phyloP scores from a whole-genome alignment of 108 stramenopile species.

The Cyclotella sp. region DNA sequence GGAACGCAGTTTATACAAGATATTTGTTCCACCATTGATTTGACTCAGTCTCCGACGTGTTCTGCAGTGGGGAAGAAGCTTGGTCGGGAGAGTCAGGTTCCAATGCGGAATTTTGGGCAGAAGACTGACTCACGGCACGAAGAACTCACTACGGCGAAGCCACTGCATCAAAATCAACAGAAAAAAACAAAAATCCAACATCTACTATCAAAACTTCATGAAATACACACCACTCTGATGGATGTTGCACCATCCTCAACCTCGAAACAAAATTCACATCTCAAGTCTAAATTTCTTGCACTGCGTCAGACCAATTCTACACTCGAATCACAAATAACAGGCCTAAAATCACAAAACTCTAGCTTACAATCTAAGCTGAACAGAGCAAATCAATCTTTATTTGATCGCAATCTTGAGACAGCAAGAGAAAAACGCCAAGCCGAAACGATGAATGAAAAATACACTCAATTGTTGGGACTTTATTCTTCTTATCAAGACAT shows the following conservation, averaged over 20 bases:
- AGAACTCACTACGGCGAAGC: too few relatives aligned
- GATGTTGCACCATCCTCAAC: constrained; percentile 1
- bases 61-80: neutral
- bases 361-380: constrained; percentile 11
- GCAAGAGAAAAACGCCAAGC: constrained; percentile 13
- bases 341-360: constrained; percentile 2
- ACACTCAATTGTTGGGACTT: constrained; percentile 1
- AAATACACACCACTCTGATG: constrained; percentile 7
- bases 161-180: neutral
- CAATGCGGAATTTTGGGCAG: neutral
- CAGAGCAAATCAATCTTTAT: neutral
- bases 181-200: neutral
- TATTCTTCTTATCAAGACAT: constrained; percentile 10
- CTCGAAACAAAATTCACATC: neutral
- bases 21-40: constrained; percentile 28
- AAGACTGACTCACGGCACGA: too few relatives aligned
- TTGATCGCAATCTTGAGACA: constrained; percentile 23
- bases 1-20: constrained; percentile 24
- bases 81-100: neutral
- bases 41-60: neutral
- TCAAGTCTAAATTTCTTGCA: constrained; percentile 19
- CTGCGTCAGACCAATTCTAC: constrained; percentile 28
- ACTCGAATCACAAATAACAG: constrained; percentile 12
- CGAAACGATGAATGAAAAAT: constrained; percentile 4
- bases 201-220: neutral